Base-by-base conservation (phyloP, 75 land plant genomes). In the Sequoia sempervirens region DNA sequence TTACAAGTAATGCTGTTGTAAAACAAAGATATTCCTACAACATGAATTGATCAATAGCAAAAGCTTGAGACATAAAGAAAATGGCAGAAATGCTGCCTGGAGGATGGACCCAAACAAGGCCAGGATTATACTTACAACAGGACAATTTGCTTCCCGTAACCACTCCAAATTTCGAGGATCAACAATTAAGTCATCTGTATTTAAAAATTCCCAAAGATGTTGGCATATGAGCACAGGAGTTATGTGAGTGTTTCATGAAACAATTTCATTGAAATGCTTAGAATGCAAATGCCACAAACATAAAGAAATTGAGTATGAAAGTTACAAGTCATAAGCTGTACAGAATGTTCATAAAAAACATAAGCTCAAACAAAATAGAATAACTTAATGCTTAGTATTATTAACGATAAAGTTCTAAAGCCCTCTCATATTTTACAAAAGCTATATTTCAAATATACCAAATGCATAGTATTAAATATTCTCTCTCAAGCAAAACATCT, bases 81-180 rank as follows among this genome's bases (percentile, higher is more conserved):
- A 75, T 5, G 1, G 5, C 23, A 10, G 12, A 76, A 38, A 76
- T 40, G 46, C 26, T 7, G 46, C 43, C 45, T 76, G 41, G 45
- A 76, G 23, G 26, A 76, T 2, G 43, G 4, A 20, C 2, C 3
- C n/a, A 23, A 58, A 12, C 43, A 54, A 74, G 52, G 32, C 76
- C 4, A 80, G 26, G 37, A 85, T 81, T 79, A 41, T 23, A 85
- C 94, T 92, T 90, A 96, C 99, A 86, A 96, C 93, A 83, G 99
- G 99, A 84, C 98, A 95, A 73, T 92, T 90, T 18, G 95, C 92
- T 85, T 96, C 96, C 81, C 99, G 89, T 89, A 97, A 85, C 99
- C 99, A 97, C 84, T 96, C 99, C 78, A 97, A 88, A 81, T 97
- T 96, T 23, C 99, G 89, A 47, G 99, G 99, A 89, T 97, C 99